A percentile compares a stretch with the other conserved stretches of the same genome.
Evolutionary conservation across 1,284 basidiomycete species (phyloP).

Genomic region (Porodaedalea pini): DNA sequence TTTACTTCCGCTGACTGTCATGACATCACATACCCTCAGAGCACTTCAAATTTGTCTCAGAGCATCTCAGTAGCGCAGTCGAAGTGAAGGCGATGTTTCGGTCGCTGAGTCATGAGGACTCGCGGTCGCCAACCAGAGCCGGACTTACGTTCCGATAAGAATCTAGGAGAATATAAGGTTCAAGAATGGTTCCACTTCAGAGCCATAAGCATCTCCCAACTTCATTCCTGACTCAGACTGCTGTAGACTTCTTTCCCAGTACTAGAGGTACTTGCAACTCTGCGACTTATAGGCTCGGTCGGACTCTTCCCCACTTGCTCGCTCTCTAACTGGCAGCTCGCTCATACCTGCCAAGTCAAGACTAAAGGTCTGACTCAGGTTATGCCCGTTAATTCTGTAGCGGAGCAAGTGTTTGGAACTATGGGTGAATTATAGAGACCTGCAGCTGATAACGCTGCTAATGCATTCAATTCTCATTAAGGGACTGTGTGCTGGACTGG

Average conservation of each 20-base stretch:
- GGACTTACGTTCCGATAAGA: background rate
- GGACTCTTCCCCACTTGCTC: no score
- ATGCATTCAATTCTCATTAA: conserved; percentile 24
- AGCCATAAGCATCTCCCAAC: background rate
- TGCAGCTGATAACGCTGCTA: background rate
- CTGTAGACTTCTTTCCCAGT: no score
- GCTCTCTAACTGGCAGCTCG: no score
- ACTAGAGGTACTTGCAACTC: no score
- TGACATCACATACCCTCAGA: no score
- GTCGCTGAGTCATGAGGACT: background rate
- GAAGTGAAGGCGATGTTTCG: no score
- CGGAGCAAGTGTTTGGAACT: conserved; percentile 60
- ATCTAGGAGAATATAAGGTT: background rate
- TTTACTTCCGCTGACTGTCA: no score
- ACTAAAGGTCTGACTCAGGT: background rate
- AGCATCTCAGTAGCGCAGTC: no score
- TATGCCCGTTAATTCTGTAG: conserved; percentile 40
- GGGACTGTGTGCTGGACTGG: conserved; percentile 68
- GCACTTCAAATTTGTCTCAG: no score
- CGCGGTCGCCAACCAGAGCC: background rate
- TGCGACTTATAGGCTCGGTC: no score
- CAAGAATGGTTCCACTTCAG: background rate
- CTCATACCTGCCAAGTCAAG: background rate
- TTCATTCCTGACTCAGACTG: background rate
- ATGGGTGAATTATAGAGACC: conserved; percentile 38